phyloP scores from a whole-genome alignment of 129 eudicot genomes.

The Helichrysum umbraculigerum region DNA sequence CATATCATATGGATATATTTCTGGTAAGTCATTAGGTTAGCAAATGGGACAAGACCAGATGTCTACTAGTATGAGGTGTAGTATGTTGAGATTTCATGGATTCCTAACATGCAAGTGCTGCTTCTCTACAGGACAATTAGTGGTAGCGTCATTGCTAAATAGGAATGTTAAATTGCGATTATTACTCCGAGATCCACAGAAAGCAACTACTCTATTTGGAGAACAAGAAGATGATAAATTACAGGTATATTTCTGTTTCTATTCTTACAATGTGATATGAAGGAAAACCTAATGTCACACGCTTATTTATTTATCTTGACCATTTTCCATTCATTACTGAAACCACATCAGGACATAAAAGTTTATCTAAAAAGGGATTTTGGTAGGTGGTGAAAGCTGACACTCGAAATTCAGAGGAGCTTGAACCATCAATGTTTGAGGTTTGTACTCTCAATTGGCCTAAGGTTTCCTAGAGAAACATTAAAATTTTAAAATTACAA shows the following conservation, averaged over 20 bases:
- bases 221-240: conserved; percentile 73
- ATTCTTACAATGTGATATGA: background rate
- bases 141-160: conserved; percentile 80
- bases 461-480: background rate
- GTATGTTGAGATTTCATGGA: background rate
- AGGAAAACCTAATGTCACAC: background rate
- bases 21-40: no score
- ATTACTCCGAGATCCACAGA: conserved; percentile 77
- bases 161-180: conserved; percentile 70
- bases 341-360: conserved; percentile 24
- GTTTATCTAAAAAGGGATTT: conserved; percentile 36
- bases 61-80: background rate
- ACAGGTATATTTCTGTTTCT: conserved; percentile 52
- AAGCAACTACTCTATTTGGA: conserved; percentile 83
- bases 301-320: background rate
- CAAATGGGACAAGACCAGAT: background rate
- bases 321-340: conserved; percentile 13
- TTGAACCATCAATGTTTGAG: conserved; percentile 84
- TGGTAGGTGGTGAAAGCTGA: conserved; percentile 85
- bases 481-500: background rate
- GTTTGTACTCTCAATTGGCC: conserved; percentile 38
- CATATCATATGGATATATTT: no score
- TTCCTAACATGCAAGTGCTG: conserved; percentile 5
- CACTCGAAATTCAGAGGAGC: conserved; percentile 75
- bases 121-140: conserved; percentile 66